These are phyloP conservation scores for Pseudogymnoascus sp. DNA, from an alignment of 2,329 filamentous ascomycete species.

Conservation along the genomic window DNA sequence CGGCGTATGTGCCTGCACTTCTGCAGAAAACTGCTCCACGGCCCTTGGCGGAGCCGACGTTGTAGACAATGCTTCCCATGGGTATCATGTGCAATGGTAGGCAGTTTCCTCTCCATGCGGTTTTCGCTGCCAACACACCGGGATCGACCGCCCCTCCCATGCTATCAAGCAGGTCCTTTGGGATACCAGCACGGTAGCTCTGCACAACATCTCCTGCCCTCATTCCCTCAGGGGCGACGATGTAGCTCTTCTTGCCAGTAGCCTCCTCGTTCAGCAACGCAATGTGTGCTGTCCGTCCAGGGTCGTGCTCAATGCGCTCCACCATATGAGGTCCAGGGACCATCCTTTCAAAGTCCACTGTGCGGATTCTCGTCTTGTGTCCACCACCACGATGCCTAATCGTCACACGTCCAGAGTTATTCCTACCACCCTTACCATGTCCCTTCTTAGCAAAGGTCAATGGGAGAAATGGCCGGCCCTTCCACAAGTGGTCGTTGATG, in stretches of 20 bases:
- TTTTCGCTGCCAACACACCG: slow-evolving; percentile 91
- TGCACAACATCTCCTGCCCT: slow-evolving; percentile 84
- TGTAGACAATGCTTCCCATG: slow-evolving; percentile 86
- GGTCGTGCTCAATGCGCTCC: slow-evolving; percentile 94
- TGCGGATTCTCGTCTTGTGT: slow-evolving; percentile 83
- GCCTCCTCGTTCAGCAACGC: slow-evolving; percentile 72
- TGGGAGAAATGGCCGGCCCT: slow-evolving; percentile 72
- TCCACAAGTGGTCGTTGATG: slow-evolving; percentile 95
- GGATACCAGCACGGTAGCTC: slow-evolving; percentile 86
- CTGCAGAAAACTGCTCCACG: slow-evolving; percentile 84
- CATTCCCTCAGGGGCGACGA: slow-evolving; percentile 91
- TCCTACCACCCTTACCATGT: slow-evolving; percentile 85
- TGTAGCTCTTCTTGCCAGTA: slow-evolving; percentile 75
- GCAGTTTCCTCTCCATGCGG: slow-evolving; percentile 90
- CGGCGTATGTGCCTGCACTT: slow-evolving; percentile 86
- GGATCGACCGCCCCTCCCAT: slow-evolving; percentile 94
- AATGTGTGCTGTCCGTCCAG: slow-evolving; percentile 86
- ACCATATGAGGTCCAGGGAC: slow-evolving; percentile 77
- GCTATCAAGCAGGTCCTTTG: slow-evolving; percentile 73
- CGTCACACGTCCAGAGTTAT: slow-evolving; percentile 77
- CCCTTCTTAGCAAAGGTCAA: slow-evolving; percentile 91
- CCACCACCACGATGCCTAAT: slow-evolving; percentile 90
- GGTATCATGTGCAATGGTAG: slow-evolving; percentile 93
- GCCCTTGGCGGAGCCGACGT: slow-evolving; percentile 69
- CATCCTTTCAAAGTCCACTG: slow-evolving; percentile 78